Evolutionary conservation across 2,329 filamentous ascomycete species (phyloP).

Genomic region (Leptosphaerulina australis): DNA sequence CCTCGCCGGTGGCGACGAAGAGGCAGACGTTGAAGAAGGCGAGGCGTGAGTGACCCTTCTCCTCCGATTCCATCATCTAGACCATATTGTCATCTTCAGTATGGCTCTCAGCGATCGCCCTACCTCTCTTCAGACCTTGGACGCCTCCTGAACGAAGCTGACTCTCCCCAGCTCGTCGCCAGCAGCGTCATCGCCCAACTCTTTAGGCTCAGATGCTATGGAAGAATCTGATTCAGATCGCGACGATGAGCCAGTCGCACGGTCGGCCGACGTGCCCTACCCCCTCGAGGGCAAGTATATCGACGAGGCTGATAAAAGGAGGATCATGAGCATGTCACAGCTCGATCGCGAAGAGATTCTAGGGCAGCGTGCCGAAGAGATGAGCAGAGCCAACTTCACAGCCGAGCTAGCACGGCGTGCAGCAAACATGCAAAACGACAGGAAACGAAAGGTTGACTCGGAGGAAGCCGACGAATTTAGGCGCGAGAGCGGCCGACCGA

Average conservation of each 20-base stretch:
- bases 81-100: constrained; percentile 14
- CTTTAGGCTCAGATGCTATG: constrained; percentile 82
- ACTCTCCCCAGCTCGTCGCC: constrained; percentile 66
- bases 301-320: constrained; percentile 58
- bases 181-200: constrained; percentile 70
- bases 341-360: constrained; percentile 89
- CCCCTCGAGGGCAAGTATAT: constrained; percentile 85
- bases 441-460: constrained; percentile 76
- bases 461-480: constrained; percentile 79
- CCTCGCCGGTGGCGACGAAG: constrained; percentile 76
- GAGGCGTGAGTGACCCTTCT: constrained; percentile 71
- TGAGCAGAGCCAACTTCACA: constrained; percentile 82
- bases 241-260: constrained; percentile 52
- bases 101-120: constrained; percentile 16
- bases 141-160: constrained; percentile 29
- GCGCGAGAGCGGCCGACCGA: constrained; percentile 66
- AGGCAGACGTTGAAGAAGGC: constrained; percentile 71
- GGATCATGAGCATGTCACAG: constrained; percentile 86
- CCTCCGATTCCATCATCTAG: constrained; percentile 19
- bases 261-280: constrained; percentile 70
- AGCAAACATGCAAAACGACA: constrained; percentile 66
- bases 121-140: background rate
- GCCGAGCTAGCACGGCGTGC: constrained; percentile 79
- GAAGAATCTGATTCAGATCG: constrained; percentile 70
- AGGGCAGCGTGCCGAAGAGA: constrained; percentile 82